Percentiles rank a stretch among this genome's conserved stretches.
phyloP scores from a whole-genome alignment of 306 rosid species.

The Fagus sylvatica region DNA sequence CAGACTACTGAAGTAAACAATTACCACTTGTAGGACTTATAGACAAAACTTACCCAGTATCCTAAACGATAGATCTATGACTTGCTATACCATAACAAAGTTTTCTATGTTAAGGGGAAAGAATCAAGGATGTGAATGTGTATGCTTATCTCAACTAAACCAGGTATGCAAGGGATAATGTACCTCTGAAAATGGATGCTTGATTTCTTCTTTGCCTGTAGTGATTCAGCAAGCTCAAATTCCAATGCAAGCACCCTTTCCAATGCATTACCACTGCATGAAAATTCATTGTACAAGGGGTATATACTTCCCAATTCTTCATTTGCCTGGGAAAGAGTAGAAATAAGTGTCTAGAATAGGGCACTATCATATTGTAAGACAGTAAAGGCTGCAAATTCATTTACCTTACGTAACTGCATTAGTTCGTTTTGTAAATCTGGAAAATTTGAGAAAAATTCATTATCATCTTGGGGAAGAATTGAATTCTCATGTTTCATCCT shows the following conservation, averaged over 20 bases:
- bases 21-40: not conserved
- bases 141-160: slow-evolving; percentile 1
- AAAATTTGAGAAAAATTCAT: slow-evolving; percentile 45
- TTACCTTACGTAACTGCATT: slow-evolving; percentile 74
- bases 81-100: not conserved
- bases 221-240: slow-evolving; percentile 87
- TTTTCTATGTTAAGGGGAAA: not conserved
- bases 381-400: slow-evolving; percentile 20
- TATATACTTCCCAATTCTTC: slow-evolving; percentile 73
- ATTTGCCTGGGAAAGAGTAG: slow-evolving; percentile 60
- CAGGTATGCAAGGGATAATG: slow-evolving; percentile 19
- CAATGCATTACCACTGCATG: slow-evolving; percentile 71
- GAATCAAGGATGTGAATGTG: not conserved
- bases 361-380: not conserved
- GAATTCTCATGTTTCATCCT: slow-evolving; percentile 77
- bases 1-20: not conserved
- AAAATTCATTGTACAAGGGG: slow-evolving; percentile 68
- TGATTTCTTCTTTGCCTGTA: slow-evolving; percentile 77
- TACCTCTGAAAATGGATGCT: slow-evolving; percentile 87
- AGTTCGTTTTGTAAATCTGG: slow-evolving; percentile 72
- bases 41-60: not conserved
- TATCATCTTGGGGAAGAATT: slow-evolving; percentile 48
- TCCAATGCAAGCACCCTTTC: slow-evolving; percentile 96
- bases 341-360: slow-evolving; percentile 19
- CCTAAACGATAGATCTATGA: not conserved